Base-by-base conservation (phyloP, 2,329 filamentous ascomycete species). In the Pseudocercospora pini-densiflorae region DNA sequence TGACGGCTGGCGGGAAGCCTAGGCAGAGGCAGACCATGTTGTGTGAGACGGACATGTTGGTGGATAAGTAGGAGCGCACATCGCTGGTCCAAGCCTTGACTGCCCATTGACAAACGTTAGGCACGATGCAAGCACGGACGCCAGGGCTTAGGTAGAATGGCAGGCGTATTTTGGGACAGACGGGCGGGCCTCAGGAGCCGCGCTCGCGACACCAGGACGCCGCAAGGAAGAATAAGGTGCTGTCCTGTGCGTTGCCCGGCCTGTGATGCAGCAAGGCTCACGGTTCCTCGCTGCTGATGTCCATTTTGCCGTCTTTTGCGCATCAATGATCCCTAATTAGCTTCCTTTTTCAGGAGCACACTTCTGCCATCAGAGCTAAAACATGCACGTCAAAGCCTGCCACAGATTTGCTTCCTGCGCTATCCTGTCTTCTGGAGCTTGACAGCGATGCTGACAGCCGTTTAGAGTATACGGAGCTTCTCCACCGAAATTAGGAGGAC, bases 11-110 rank as follows among this genome's bases (percentile, higher is more conserved):
- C 68, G 67, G 67, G 55, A 71, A 72, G 72, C 69, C 70, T 68
- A 68, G 55, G 53, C 61, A 59, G 59, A 68, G 65, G 61, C 66
- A 63, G 55, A 68, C 63, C 67, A 68, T 68, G 70, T 65, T 68
- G 55, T 60, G 62, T 63, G 72, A 70, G 68, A 60, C 59, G 72
- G 72, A 71, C 69, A 74, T 73, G 72, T 72, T 74, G 73, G 70
- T 71, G 66, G 69, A 74, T 75, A 73, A 71, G 73, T 75, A 75
- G 71, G 70, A 72, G 71, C 27, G 65, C 59, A 66, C 68, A 65
- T 53, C 55, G 61, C 61, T 59, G 62, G 63, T 54, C 54, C 64
- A 61, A 66, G 70, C 61, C 68, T 67, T 62, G 62, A 67, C 45
- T 66, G 36, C 60, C 64, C 59, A 49, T 64, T 61, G 69, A 68